Evolutionary conservation across 768 basidiomycete genomes (phyloP).

Genomic region (Leccinellum albellum): DNA sequence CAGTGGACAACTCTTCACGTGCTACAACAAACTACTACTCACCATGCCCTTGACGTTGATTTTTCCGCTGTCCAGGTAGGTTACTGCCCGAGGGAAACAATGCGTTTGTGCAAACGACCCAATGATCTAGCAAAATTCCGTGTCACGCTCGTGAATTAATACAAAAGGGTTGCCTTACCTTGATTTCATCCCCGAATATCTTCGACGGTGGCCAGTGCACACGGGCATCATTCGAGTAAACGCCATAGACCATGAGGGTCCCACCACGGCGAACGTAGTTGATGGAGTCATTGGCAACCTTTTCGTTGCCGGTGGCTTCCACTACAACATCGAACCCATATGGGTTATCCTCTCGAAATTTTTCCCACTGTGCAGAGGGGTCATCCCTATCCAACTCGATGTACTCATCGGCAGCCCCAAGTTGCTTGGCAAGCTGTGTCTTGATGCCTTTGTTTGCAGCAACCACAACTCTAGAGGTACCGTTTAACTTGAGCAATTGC

Average conservation of each 20-base stretch:
- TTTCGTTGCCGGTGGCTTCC: slow-evolving; percentile 81
- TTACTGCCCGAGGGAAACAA: slow-evolving; percentile 86
- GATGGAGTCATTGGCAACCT: slow-evolving; percentile 80
- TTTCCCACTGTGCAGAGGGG: slow-evolving; percentile 69
- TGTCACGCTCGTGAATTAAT: not conserved
- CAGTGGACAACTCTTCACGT: not conserved
- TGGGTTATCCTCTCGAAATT: slow-evolving; percentile 70
- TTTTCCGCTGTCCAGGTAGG: slow-evolving; percentile 80
- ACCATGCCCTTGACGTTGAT: slow-evolving; percentile 76
- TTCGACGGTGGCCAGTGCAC: slow-evolving; percentile 87
- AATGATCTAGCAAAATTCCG: slow-evolving; percentile 52
- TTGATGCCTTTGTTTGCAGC: slow-evolving; percentile 86
- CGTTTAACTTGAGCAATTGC: slow-evolving; percentile 81
- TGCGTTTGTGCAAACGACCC: slow-evolving; percentile 82
- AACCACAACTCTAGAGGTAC: slow-evolving; percentile 72
- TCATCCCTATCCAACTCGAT: slow-evolving; percentile 72
- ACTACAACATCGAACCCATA: slow-evolving; percentile 84
- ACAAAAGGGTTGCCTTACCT: slow-evolving; percentile 28
- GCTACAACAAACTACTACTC: not conserved
- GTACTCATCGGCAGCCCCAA: slow-evolving; percentile 78
- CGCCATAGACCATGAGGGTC: slow-evolving; percentile 80
- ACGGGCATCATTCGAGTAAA: slow-evolving; percentile 75
- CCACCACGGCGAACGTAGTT: slow-evolving; percentile 80
- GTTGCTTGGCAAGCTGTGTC: slow-evolving; percentile 73
- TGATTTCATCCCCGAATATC: slow-evolving; percentile 73